Evolutionary conservation across 495 filamentous ascomycete species (phyloP).

Genomic region (Aspergillus baeticus): DNA sequence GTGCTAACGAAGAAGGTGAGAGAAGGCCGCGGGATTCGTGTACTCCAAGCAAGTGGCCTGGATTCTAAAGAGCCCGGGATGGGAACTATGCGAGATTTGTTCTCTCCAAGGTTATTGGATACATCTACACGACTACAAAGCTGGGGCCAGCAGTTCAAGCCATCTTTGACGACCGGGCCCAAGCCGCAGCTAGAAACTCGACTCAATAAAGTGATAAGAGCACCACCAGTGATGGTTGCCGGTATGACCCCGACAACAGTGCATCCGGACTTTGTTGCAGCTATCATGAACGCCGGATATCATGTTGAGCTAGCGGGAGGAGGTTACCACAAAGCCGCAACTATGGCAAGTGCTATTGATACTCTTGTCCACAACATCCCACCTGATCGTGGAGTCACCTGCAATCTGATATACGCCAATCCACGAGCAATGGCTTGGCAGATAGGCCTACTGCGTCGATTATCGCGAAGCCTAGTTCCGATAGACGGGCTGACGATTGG

Average conservation of each 20-base stretch:
- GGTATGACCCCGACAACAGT: conserved; percentile 47
- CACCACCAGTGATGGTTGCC: conserved; percentile 41
- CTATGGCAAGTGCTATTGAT: conserved; percentile 30
- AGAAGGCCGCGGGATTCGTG: conserved; percentile 17
- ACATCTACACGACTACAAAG: conserved; percentile 15
- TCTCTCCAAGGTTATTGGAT: conserved; percentile 14
- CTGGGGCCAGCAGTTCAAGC: conserved; percentile 26
- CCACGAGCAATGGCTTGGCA: conserved; percentile 39
- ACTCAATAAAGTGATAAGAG: conserved; percentile 31
- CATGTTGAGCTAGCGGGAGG: conserved; percentile 40
- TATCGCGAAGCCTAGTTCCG: conserved; percentile 23
- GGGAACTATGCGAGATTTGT: conserved; percentile 19
- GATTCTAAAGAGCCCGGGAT: conserved; percentile 19
- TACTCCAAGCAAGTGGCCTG: conserved; percentile 18
- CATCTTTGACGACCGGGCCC: conserved; percentile 17
- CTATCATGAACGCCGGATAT: conserved; percentile 41
- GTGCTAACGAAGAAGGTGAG: conserved; percentile 13
- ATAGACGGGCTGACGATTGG: conserved; percentile 47
- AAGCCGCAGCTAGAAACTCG: conserved; percentile 29
- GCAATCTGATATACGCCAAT: conserved; percentile 41
- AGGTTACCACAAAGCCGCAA: conserved; percentile 28
- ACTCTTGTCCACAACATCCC: conserved; percentile 26
- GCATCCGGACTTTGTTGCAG: conserved; percentile 36
- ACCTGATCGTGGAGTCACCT: conserved; percentile 33
- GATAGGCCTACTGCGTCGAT: conserved; percentile 26